phyloP scores from a whole-genome alignment of 495 filamentous ascomycete genomes.

The Neurospora tetrasperma region DNA sequence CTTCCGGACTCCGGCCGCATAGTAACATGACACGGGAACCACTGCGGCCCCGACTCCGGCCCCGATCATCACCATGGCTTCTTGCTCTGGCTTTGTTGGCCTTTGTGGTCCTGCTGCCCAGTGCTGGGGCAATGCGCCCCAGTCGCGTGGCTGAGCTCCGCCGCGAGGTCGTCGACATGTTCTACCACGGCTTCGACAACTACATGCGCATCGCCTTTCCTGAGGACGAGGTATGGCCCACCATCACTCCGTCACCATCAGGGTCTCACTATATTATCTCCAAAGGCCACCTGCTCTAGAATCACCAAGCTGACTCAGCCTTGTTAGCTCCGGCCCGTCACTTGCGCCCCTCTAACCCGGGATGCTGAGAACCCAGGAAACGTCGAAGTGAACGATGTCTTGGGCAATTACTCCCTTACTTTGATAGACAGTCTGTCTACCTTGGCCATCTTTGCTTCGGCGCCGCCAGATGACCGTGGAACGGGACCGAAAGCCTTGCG shows the following conservation, averaged over 20 bases:
- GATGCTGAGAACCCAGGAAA: conserved; percentile 70
- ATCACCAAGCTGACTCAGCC: conserved; percentile 1
- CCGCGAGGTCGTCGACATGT: conserved; percentile 79
- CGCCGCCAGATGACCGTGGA: conserved; percentile 35
- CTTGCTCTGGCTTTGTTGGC: conserved; percentile 6
- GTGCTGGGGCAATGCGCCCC: conserved; percentile 40
- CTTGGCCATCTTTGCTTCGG: conserved; percentile 79
- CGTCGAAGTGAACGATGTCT: conserved; percentile 85
- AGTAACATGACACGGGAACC: background rate
- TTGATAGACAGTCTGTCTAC: conserved; percentile 91
- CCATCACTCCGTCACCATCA: background rate
- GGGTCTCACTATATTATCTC: conserved; percentile 3
- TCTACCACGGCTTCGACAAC: conserved; percentile 94
- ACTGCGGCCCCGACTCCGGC: background rate
- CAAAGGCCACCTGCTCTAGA: background rate
- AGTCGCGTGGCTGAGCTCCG: conserved; percentile 39
- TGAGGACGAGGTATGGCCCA: conserved; percentile 66
- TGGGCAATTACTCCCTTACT: conserved; percentile 95
- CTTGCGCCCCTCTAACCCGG: conserved; percentile 73
- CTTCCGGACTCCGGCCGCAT: background rate
- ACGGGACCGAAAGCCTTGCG: conserved; percentile 50
- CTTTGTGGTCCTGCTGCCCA: conserved; percentile 21
- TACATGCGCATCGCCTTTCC: conserved; percentile 93
- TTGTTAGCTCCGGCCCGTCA: conserved; percentile 63
- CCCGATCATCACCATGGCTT: background rate